A percentile compares a stretch with the other conserved stretches of the same genome.
phyloP scores from a whole-genome alignment of 148 eudicot genomes.

The Mesembryanthemum crystallinum region DNA sequence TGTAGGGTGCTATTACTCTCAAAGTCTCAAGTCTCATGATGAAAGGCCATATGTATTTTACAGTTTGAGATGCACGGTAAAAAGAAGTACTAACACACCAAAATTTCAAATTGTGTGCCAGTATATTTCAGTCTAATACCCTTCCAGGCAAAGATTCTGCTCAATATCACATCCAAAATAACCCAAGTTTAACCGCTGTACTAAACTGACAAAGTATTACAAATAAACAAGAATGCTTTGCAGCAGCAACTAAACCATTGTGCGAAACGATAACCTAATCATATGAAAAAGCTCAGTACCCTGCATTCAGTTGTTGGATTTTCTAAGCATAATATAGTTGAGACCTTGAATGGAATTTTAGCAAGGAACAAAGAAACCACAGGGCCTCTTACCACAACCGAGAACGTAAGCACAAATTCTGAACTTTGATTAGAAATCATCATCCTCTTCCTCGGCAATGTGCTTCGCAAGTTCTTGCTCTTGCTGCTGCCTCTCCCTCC shows the following conservation, averaged over 20 bases:
- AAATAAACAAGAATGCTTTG: constrained; percentile 8
- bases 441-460: constrained; percentile 96
- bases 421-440: constrained; percentile 57
- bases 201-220: constrained; percentile 8
- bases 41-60: too few relatives aligned
- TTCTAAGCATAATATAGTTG: background rate
- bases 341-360: background rate
- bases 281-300: constrained; percentile 6
- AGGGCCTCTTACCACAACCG: background rate
- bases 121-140: background rate
- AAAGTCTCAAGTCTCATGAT: too few relatives aligned
- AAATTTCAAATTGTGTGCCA: background rate
- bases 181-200: background rate
- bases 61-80: too few relatives aligned
- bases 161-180: background rate
- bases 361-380: background rate
- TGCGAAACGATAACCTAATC: background rate
- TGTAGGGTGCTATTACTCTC: too few relatives aligned
- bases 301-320: background rate
- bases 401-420: background rate
- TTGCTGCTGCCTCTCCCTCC: constrained; percentile 92
- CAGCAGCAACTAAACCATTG: constrained; percentile 16
- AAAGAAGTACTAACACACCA: too few relatives aligned
- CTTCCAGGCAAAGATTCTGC: background rate
- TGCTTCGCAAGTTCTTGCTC: constrained; percentile 97